Percentiles rank a stretch among this genome's conserved stretches.
These are phyloP conservation scores for Chytriomyces hyalinus DNA, from an alignment of 192 early-diverging fungal species.

Conservation along the genomic window DNA sequence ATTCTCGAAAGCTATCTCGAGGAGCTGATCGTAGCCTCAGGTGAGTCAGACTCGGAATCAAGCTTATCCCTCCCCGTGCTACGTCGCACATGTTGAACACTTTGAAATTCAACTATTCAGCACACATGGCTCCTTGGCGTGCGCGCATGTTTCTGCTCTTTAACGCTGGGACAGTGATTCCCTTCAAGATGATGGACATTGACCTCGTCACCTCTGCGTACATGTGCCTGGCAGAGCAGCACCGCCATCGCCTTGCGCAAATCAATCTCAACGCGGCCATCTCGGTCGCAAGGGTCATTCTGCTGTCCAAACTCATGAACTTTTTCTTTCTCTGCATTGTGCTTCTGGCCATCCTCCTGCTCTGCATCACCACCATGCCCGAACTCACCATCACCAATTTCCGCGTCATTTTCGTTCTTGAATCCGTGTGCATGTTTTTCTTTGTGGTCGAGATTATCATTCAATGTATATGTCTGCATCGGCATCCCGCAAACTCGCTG, in stretches of 20 bases:
- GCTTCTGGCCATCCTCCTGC: conserved; percentile 15
- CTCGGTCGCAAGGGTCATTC: conserved; percentile 4
- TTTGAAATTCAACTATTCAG: background rate
- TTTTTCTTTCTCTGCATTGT: conserved; percentile 5
- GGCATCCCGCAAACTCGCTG: background rate
- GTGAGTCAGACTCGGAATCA: background rate
- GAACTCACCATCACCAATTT: conserved; percentile 3
- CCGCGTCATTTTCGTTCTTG: conserved; percentile 8
- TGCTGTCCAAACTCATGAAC: conserved; percentile 16
- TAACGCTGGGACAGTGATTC: background rate
- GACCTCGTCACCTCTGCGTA: conserved; percentile 6
- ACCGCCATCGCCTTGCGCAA: background rate
- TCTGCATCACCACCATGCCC: conserved; percentile 31
- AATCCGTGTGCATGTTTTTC: conserved; percentile 25
- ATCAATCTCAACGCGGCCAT: conserved; percentile 2
- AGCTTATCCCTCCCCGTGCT: background rate
- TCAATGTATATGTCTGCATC: background rate
- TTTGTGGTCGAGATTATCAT: conserved; percentile 32
- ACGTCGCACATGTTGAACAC: too few species aligned
- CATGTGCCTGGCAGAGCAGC: background rate
- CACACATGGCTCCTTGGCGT: conserved; percentile 5
- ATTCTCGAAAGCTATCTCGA: conserved; percentile 14
- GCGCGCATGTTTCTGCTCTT: conserved; percentile 2
- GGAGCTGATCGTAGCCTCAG: conserved; percentile 11
- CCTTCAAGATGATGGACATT: conserved; percentile 20